phyloP scores from a whole-genome alignment of 164 flowering plant species.

The Cinnamomum chago region DNA sequence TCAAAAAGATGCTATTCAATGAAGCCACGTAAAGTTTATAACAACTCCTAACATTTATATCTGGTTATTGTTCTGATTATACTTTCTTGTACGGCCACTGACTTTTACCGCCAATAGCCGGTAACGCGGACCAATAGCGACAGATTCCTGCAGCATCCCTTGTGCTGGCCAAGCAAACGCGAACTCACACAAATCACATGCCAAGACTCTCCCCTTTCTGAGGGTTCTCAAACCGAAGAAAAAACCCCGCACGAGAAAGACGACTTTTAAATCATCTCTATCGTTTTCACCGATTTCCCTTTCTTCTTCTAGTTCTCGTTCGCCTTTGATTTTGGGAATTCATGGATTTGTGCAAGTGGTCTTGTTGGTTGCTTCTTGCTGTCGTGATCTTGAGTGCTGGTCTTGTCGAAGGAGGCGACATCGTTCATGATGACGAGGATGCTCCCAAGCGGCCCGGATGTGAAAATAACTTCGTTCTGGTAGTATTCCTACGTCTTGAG shows the following conservation, averaged over 20 bases:
- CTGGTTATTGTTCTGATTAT: too few species aligned
- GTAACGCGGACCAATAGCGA: too few species aligned
- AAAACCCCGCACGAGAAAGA: not conserved
- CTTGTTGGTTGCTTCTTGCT: not conserved
- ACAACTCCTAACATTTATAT: too few species aligned
- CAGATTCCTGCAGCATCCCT: too few species aligned
- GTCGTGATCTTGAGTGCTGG: slow-evolving; percentile 9
- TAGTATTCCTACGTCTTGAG: slow-evolving; percentile 18
- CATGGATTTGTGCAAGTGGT: slow-evolving; percentile 1
- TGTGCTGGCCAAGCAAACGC: too few species aligned
- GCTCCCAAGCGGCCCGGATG: slow-evolving; percentile 95
- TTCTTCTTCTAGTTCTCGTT: not conserved
- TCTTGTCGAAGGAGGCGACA: slow-evolving; percentile 61
- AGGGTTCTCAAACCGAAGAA: not conserved
- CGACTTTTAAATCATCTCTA: not conserved
- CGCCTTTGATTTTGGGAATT: not conserved
- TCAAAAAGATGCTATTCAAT: too few species aligned
- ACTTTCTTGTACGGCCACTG: too few species aligned
- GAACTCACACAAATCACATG: too few species aligned
- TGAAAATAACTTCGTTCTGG: slow-evolving; percentile 83
- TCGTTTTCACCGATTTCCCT: not conserved
- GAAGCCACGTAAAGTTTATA: too few species aligned
- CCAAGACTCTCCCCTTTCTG: not conserved
- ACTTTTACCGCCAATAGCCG: too few species aligned
- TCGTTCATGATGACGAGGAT: slow-evolving; percentile 65